phyloP scores from a whole-genome alignment of 1,139 yeast species.

The Meyerozyma elateridarum region DNA sequence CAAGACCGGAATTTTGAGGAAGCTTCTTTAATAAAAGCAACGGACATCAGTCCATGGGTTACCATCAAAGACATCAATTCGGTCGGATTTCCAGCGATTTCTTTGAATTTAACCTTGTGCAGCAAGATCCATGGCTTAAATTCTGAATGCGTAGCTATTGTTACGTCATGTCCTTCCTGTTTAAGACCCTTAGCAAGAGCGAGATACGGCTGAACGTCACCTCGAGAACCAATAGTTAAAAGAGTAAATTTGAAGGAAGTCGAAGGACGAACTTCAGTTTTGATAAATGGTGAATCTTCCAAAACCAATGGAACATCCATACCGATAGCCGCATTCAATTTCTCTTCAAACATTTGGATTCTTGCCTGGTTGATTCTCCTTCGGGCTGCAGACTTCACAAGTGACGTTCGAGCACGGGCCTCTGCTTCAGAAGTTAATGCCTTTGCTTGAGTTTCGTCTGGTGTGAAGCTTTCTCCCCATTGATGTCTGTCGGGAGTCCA shows the following conservation, averaged over 20 bases:
- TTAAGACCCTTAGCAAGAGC: conserved; percentile 78
- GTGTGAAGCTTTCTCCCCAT: conserved; percentile 21
- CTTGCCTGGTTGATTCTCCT: conserved; percentile 43
- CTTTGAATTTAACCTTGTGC: conserved; percentile 64
- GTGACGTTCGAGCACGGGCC: conserved; percentile 9
- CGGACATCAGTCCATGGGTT: conserved; percentile 81
- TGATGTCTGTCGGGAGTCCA: conserved; percentile 26
- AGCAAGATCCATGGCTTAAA: conserved; percentile 68
- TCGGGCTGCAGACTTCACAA: conserved; percentile 13
- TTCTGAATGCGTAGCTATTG: conserved; percentile 82
- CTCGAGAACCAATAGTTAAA: conserved; percentile 88
- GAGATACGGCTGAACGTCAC: conserved; percentile 94
- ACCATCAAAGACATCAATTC: conserved; percentile 92
- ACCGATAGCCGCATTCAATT: conserved; percentile 54
- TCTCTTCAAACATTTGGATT: conserved; percentile 58
- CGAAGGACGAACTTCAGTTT: conserved; percentile 48
- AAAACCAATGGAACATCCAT: conserved; percentile 61
- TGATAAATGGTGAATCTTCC: conserved; percentile 58
- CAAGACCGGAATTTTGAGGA: conserved; percentile 70
- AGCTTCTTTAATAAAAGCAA: conserved; percentile 80
- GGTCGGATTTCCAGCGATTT: conserved; percentile 89
- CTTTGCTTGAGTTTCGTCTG: not conserved
- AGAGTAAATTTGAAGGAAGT: conserved; percentile 59
- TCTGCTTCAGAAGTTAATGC: conserved; percentile 12
- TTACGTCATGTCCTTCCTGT: conserved; percentile 76